These are phyloP conservation scores for Tricladium varicosporioides DNA, from an alignment of 2,329 filamentous ascomycete species.

Conservation along the genomic window DNA sequence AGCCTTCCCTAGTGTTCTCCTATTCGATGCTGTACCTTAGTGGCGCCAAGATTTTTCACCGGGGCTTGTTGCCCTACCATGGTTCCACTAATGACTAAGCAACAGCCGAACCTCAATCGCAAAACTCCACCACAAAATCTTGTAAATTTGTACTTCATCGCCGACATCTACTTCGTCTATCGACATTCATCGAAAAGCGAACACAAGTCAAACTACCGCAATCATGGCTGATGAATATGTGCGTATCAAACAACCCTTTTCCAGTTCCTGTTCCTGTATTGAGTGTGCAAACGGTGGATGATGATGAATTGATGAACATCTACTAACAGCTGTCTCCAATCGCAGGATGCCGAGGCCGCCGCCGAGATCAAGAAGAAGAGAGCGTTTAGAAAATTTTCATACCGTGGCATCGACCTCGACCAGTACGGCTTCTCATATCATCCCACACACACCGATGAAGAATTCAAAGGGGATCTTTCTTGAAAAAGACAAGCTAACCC, in stretches of 20 bases:
- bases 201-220: conserved; percentile 41
- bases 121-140: conserved; percentile 11
- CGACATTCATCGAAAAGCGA: conserved; percentile 31
- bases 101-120: conserved; percentile 9
- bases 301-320: conserved; percentile 5
- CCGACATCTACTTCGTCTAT: conserved; percentile 26
- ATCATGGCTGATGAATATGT: conserved; percentile 85
- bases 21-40: neutral
- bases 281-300: neutral
- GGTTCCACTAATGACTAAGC: conserved; percentile 18
- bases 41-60: conserved; percentile 6
- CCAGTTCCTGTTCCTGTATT: neutral
- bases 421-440: conserved; percentile 65
- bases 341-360: conserved; percentile 92
- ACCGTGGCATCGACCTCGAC: conserved; percentile 99
- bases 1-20: neutral
- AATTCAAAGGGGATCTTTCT: conserved; percentile 34
- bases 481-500: conserved; percentile 32
- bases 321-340: conserved; percentile 35
- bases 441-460: conserved; percentile 24
- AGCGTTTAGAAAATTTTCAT: conserved; percentile 99
- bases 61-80: conserved; percentile 10
- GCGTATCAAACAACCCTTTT: conserved; percentile 41
- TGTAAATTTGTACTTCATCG: conserved; percentile 14
- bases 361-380: conserved; percentile 99